A percentile compares a stretch with the other conserved stretches of the same genome.
These are phyloP conservation scores for Dryas octopetala DNA, from an alignment of 306 rosid species.

Conservation along the genomic window DNA sequence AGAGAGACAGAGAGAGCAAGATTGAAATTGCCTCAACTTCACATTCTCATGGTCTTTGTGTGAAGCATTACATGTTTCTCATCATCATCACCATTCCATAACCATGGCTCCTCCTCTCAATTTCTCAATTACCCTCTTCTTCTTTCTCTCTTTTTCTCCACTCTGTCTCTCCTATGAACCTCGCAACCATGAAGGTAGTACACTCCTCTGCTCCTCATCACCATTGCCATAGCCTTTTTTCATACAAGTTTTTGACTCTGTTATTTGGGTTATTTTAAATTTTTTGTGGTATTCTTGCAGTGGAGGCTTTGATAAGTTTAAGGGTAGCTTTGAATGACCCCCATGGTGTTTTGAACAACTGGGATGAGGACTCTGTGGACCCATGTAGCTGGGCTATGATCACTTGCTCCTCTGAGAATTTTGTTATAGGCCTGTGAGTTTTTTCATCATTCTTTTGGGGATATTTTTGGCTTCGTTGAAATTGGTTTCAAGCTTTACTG, in stretches of 20 bases:
- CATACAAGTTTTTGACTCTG: neutral
- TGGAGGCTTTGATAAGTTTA: slow-evolving; percentile 72
- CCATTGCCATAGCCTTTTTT: neutral
- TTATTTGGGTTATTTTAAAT: neutral
- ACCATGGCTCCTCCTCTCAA: slow-evolving; percentile 40
- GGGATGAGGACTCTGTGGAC: slow-evolving; percentile 94
- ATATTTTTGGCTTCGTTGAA: neutral
- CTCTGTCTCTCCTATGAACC: slow-evolving; percentile 64
- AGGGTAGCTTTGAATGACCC: slow-evolving; percentile 61
- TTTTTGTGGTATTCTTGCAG: slow-evolving; percentile 35
- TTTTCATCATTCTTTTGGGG: neutral
- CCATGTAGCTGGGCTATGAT: slow-evolving; percentile 98
- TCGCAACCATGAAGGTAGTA: slow-evolving; percentile 88
- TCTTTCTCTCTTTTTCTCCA: slow-evolving; percentile 28
- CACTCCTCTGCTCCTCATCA: no score
- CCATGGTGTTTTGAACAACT: slow-evolving; percentile 69
- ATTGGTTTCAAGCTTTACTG: neutral
- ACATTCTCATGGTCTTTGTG: slow-evolving; percentile 16
- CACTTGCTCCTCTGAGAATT: slow-evolving; percentile 74
- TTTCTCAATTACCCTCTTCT: slow-evolving; percentile 14
- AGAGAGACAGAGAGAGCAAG: neutral
- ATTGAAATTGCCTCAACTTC: slow-evolving; percentile 5
- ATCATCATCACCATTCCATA: slow-evolving; percentile 15
- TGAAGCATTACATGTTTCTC: slow-evolving; percentile 1
- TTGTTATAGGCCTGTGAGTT: slow-evolving; percentile 79